These are phyloP conservation scores for Claviceps capensis DNA, from an alignment of 2,329 filamentous ascomycete genomes.

Conservation along the genomic window DNA sequence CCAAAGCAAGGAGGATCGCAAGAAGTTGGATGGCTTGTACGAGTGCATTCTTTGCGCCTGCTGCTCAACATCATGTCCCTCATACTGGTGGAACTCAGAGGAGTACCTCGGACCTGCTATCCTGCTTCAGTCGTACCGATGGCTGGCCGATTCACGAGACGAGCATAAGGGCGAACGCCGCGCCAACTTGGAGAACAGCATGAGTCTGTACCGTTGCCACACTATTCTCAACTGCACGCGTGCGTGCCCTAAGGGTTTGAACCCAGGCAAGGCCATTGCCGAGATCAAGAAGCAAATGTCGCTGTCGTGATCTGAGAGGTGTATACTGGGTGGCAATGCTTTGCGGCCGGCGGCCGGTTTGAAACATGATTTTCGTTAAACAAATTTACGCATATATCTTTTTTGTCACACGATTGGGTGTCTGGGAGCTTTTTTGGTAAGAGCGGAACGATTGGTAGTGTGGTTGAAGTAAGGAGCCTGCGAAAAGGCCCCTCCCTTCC, in stretches of 20 bases:
- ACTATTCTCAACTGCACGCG: constrained; percentile 98
- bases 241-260: constrained; percentile 96
- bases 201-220: constrained; percentile 98
- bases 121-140: constrained; percentile 93
- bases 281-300: constrained; percentile 98
- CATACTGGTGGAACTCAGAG: constrained; percentile 99
- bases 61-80: constrained; percentile 98
- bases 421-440: background rate
- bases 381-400: background rate
- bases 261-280: constrained; percentile 87
- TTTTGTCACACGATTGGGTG: background rate
- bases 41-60: constrained; percentile 99
- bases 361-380: background rate
- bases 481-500: background rate
- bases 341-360: background rate
- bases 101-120: constrained; percentile 97
- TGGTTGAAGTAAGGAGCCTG: background rate
- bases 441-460: background rate
- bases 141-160: constrained; percentile 90
- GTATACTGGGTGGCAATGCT: background rate
- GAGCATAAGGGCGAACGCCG: constrained; percentile 80
- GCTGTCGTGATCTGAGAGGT: constrained; percentile 14
- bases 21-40: constrained; percentile 95
- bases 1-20: constrained; percentile 82
- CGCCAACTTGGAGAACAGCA: constrained; percentile 89